Evolutionary conservation across 108 stramenopile species (phyloP), one percentile per base, ranked within the genome.

Genomic region (Cyclotella choctawhatcheeana): DNA sequence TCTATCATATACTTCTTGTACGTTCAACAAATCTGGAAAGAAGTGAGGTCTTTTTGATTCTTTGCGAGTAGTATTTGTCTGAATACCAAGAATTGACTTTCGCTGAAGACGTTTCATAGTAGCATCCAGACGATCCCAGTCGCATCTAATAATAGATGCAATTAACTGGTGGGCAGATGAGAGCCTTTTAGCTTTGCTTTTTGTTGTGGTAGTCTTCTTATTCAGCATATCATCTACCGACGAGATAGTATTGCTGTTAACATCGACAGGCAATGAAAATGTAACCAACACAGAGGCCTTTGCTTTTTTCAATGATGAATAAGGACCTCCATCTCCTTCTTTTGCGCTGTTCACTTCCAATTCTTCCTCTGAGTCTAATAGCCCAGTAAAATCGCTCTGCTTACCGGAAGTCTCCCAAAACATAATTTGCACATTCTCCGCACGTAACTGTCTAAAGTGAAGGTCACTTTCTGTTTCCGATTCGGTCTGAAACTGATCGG

Each of bases 1-100:
- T 34, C 82, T 59, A 37, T 60, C 47, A 69, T 89, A 90, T 8
- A 93, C 43, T 24, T 85, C 82, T 51, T 90, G 81, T 24, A 93
- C 58, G 20, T 77, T 64, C 52, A 90, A 44, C 29, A 62, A 69
- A 7, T 65, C 47, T 8, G 89, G 93, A 79, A 93, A 89, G 52
- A 91, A 78, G 27, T 62, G 32, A 32, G 14, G 16, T 33, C 29
- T 68, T 40, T 13, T 27, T 30, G 56, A 31, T 10, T 43, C 67
- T 54, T 50, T 64, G 26, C 25, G 0, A 25, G 20, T 13, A 25
- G 26, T 35, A 29, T 51, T 52, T 47, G 33, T 51, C 24, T 32
- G 30, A 31, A 18, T 30, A 20, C 14, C 24, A n/a, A 31, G 44
- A 0, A 27, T 25, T 21, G 72, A 20, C 26, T 32, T 21, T 40